Conservation (phyloP, 129 eudicot genomes). For the Lactuca sativa region DNA sequence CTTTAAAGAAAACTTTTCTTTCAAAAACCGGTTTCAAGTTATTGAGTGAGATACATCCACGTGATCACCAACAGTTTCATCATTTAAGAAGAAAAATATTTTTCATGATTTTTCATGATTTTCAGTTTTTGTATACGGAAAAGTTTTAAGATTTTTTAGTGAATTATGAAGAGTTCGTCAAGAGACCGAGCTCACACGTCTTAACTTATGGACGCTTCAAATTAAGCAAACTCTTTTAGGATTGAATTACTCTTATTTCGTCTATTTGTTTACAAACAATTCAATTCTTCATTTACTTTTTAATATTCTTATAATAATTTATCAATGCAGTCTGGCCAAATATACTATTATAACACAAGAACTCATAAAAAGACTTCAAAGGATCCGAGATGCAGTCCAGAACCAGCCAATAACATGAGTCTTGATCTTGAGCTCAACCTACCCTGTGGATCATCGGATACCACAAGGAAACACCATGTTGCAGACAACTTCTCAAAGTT, state of each 20-base stretch:
- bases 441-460: slow-evolving; percentile 53
- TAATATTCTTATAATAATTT: background rate
- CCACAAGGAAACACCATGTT: slow-evolving; percentile 31
- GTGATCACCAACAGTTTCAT: background rate
- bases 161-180: background rate
- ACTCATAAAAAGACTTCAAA: slow-evolving; percentile 58
- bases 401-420: slow-evolving; percentile 58
- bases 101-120: too few relatives aligned
- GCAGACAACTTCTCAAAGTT: slow-evolving; percentile 32
- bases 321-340: slow-evolving; percentile 68
- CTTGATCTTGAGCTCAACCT: slow-evolving; percentile 79
- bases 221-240: background rate
- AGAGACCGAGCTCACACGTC: background rate
- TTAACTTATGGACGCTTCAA: background rate
- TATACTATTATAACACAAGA: slow-evolving; percentile 67
- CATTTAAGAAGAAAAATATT: background rate
- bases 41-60: background rate
- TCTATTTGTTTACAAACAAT: background rate
- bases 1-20: background rate
- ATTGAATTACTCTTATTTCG: background rate
- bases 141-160: background rate
- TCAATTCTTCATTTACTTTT: background rate
- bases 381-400: slow-evolving; percentile 58
- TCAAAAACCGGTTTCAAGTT: background rate
- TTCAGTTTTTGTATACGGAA: background rate